phyloP scores from a whole-genome alignment of 306 rosid genomes.

The Lotus japonicus region DNA sequence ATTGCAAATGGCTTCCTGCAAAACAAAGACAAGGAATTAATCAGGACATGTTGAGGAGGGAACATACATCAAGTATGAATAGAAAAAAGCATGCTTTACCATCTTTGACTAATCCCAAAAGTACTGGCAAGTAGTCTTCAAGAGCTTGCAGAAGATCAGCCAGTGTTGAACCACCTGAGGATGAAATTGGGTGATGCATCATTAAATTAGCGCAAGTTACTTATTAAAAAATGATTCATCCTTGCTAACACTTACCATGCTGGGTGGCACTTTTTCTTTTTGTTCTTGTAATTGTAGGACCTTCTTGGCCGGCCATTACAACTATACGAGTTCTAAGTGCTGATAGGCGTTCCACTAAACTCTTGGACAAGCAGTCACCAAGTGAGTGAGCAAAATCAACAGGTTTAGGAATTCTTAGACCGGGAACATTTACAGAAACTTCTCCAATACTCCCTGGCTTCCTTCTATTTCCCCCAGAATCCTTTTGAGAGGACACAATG shows the following conservation, averaged over 20 bases:
- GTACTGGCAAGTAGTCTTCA: conserved; percentile 92
- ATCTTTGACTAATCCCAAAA: conserved; percentile 84
- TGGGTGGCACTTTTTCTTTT: conserved; percentile 80
- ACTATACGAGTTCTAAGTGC: conserved; percentile 92
- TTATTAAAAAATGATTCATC: conserved; percentile 11
- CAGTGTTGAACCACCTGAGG: conserved; percentile 83
- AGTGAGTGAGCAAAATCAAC: conserved; percentile 76
- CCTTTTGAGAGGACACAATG: conserved; percentile 69
- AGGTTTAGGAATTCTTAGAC: conserved; percentile 89
- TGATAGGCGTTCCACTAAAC: conserved; percentile 69
- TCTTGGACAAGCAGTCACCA: conserved; percentile 75
- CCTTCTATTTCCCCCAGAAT: conserved; percentile 77
- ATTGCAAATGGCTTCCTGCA: conserved; percentile 88
- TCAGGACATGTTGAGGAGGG: conserved; percentile 19
- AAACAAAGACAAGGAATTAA: conserved; percentile 24
- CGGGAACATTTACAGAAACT: conserved; percentile 88
- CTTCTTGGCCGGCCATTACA: conserved; percentile 95
- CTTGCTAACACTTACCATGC: conserved; percentile 61
- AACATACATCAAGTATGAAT: conserved; percentile 16
- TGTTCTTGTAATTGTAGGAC: conserved; percentile 86
- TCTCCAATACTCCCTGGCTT: conserved; percentile 93
- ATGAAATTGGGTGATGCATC: conserved; percentile 33
- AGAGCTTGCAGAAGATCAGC: conserved; percentile 95
- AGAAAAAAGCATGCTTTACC: conserved; percentile 37
- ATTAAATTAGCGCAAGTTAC: conserved; percentile 13